Conservation (phyloP, 179 eudicot genomes). For the Patellifolia procumbens region DNA sequence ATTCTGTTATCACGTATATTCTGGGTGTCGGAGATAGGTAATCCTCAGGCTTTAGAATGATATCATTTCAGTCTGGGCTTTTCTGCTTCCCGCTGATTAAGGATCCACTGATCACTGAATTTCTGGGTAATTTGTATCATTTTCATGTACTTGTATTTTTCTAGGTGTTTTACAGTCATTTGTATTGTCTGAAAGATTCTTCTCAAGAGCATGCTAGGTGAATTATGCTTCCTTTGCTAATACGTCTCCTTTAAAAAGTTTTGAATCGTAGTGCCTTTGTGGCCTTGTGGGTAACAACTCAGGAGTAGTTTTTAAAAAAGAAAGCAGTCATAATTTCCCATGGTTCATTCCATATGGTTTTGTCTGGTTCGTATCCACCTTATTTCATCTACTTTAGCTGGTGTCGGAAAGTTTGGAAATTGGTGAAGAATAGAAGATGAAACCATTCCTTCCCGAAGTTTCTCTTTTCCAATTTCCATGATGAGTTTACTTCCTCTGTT, state of each 20-base stretch:
- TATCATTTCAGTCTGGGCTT: neutral
- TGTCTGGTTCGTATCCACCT: slow-evolving; percentile 2
- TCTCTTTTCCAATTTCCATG: neutral
- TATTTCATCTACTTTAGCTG: neutral
- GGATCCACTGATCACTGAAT: neutral
- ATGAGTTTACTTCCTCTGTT: neutral
- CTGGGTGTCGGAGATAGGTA: slow-evolving; percentile 99
- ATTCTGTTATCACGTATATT: slow-evolving; percentile 94
- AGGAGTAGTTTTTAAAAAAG: neutral
- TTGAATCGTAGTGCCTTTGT: neutral
- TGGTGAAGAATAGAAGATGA: neutral
- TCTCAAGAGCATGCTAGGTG: neutral
- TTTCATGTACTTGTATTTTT: neutral
- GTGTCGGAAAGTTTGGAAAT: neutral
- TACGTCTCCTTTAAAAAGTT: neutral
- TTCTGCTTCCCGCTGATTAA: neutral
- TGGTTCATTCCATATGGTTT: neutral
- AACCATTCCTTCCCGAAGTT: neutral
- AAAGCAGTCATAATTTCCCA: neutral
- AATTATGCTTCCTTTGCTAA: neutral
- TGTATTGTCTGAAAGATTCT: neutral
- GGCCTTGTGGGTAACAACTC: neutral
- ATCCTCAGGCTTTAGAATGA: slow-evolving; percentile 2
- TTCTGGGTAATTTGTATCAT: neutral
- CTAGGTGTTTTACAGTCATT: slow-evolving; percentile 5